These are phyloP conservation scores for Barnettozyma populi DNA, from an alignment of 805 yeast genomes.

Conservation along the genomic window DNA sequence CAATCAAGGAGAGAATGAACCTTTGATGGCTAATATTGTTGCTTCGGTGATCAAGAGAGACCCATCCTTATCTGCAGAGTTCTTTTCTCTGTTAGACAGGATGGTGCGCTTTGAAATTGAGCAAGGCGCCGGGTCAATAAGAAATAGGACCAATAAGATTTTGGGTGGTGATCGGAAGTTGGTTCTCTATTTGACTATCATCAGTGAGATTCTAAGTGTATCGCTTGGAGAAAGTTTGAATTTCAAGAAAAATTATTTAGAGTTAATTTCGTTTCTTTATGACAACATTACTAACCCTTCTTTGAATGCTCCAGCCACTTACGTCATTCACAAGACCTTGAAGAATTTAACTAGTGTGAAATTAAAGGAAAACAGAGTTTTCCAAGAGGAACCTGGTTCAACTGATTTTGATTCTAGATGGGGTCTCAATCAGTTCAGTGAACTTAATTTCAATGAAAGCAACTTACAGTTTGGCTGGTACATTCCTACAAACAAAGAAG, in stretches of 20 bases:
- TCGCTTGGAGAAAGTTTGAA: conserved; percentile 49
- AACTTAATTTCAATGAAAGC: conserved; percentile 40
- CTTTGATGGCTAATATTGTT: conserved; percentile 64
- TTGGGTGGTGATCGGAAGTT: conserved; percentile 75
- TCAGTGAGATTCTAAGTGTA: conserved; percentile 67
- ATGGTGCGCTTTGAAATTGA: conserved; percentile 60
- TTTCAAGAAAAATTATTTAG: conserved; percentile 39
- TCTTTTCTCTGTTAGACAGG: conserved; percentile 26
- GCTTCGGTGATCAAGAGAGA: conserved; percentile 68
- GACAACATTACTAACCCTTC: conserved; percentile 41
- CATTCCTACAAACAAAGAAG: conserved; percentile 51
- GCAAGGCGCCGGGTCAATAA: conserved; percentile 71
- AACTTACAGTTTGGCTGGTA: conserved; percentile 70
- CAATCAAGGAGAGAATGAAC: conserved; percentile 53
- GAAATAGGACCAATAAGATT: conserved; percentile 57
- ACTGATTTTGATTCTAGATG: conserved; percentile 44
- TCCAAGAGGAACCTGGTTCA: conserved; percentile 39
- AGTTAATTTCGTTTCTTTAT: conserved; percentile 27
- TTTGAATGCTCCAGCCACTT: conserved; percentile 52
- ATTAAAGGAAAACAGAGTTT: conserved; percentile 48
- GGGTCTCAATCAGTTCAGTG: conserved; percentile 69
- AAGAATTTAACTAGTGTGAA: conserved; percentile 59
- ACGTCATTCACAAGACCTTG: conserved; percentile 61
- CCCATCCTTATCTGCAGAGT: conserved; percentile 16
- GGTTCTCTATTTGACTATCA: conserved; percentile 61